phyloP scores from a whole-genome alignment of 306 rosid species.

The Vigna mungo region DNA sequence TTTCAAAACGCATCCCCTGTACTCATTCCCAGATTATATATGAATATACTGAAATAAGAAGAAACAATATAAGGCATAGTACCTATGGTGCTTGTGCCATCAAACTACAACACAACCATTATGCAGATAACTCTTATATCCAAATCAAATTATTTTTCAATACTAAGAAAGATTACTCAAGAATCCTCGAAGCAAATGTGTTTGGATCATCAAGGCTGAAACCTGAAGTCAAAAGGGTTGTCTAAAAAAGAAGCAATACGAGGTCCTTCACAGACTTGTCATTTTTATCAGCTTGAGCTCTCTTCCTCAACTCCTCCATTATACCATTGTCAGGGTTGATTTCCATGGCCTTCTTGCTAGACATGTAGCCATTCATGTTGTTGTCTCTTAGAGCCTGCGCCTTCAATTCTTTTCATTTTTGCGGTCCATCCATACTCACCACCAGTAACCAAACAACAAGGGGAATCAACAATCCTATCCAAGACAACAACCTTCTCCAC shows the following conservation, averaged over 20 bases:
- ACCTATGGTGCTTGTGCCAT: no score
- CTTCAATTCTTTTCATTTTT: constrained; percentile 78
- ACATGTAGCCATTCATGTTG: constrained; percentile 78
- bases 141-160: no score
- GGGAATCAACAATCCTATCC: constrained; percentile 72
- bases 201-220: constrained; percentile 80
- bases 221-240: constrained; percentile 70
- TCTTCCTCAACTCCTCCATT: constrained; percentile 75
- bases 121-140: no score
- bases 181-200: constrained; percentile 69
- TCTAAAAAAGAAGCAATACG: constrained; percentile 67
- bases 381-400: constrained; percentile 73
- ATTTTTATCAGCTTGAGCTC: constrained; percentile 68
- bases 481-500: constrained; percentile 76
- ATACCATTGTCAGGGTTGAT: constrained; percentile 77
- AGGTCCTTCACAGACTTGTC: constrained; percentile 76
- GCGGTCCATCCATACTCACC: constrained; percentile 83
- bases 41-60: no score
- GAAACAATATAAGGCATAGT: no score
- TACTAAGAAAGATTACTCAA: no score
- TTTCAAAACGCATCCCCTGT: no score
- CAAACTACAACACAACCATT: no score
- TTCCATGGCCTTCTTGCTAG: constrained; percentile 82
- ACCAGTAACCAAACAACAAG: constrained; percentile 79
- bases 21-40: no score